Conservation (phyloP, 2,329 filamentous ascomycete species). For the Aspergillus fumigatiaffinis region DNA sequence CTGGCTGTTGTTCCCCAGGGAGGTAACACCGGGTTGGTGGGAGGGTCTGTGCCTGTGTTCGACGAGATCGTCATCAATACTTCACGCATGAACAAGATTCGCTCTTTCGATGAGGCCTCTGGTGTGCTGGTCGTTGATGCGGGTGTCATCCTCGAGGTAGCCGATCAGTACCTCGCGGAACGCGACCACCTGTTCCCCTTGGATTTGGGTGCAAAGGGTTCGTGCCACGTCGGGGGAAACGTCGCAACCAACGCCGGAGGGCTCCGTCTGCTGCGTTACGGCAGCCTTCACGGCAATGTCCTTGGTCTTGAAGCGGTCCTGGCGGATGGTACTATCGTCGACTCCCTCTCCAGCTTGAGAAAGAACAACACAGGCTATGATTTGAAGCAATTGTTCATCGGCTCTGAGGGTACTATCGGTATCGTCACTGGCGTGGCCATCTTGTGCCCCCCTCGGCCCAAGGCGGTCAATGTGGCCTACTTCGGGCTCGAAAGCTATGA, state of each 20-base stretch:
- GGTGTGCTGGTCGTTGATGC: constrained; percentile 87
- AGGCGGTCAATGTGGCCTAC: constrained; percentile 90
- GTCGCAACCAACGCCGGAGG: constrained; percentile 95
- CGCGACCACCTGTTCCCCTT: constrained; percentile 87
- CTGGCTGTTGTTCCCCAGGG: constrained; percentile 95
- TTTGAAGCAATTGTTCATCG: constrained; percentile 93
- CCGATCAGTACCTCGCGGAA: constrained; percentile 80
- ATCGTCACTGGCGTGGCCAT: constrained; percentile 90
- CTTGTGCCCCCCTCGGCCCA: constrained; percentile 79
- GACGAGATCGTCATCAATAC: constrained; percentile 96
- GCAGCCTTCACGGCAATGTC: constrained; percentile 88
- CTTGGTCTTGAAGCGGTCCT: constrained; percentile 90
- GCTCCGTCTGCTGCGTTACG: constrained; percentile 82
- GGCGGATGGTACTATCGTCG: constrained; percentile 85
- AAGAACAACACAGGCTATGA: constrained; percentile 99
- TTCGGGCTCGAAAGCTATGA: constrained; percentile 89
- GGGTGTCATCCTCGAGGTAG: constrained; percentile 84
- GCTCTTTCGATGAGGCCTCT: constrained; percentile 88
- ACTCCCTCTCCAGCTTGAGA: constrained; percentile 80
- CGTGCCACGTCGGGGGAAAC: constrained; percentile 93
- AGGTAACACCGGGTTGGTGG: constrained; percentile 93
- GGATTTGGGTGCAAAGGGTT: constrained; percentile 96
- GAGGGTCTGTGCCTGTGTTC: constrained; percentile 92
- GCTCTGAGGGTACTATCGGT: constrained; percentile 89
- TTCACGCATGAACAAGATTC: constrained; percentile 83